Evolutionary conservation across 768 basidiomycete genomes (phyloP).

Genomic region (Infundibulicybe gibba): DNA sequence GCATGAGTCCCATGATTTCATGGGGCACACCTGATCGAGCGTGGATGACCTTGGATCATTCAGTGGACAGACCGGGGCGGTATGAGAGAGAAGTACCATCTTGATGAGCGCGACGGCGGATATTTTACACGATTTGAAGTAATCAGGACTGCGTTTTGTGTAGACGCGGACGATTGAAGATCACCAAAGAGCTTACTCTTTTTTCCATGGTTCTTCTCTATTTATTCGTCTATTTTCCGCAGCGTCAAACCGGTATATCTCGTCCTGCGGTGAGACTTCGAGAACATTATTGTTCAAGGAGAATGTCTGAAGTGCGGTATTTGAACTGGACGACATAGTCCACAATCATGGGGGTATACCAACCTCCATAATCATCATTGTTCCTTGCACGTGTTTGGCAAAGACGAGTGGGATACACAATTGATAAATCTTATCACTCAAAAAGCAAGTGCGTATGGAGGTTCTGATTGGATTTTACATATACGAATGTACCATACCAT

Average conservation of each 20-base stretch:
- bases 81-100: conserved; percentile 51
- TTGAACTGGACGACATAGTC: conserved; percentile 26
- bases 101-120: conserved; percentile 94
- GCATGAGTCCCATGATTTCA: conserved; percentile 99
- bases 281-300: conserved; percentile 66
- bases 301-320: conserved; percentile 71
- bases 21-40: conserved; percentile 95
- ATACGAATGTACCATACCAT: too few relatives aligned
- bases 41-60: conserved; percentile 80
- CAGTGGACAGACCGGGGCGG: conserved; percentile 1
- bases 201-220: conserved; percentile 75
- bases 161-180: not conserved
- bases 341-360: not conserved
- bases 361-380: too few relatives aligned
- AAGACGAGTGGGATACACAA: too few relatives aligned
- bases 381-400: too few relatives aligned
- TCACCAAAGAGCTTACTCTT: conserved; percentile 58
- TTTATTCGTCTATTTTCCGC: conserved; percentile 66
- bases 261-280: conserved; percentile 71
- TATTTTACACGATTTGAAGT: conserved; percentile 90
- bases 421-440: conserved; percentile 6
- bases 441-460: not conserved
- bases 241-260: conserved; percentile 73
- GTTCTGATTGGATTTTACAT: too few relatives aligned
- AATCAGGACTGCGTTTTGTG: conserved; percentile 53